Evolutionary conservation across 2,329 filamentous ascomycete genomes (phyloP), one percentile per base, ranked within the genome.

Genomic region (Mycosphaerella arachidis): DNA sequence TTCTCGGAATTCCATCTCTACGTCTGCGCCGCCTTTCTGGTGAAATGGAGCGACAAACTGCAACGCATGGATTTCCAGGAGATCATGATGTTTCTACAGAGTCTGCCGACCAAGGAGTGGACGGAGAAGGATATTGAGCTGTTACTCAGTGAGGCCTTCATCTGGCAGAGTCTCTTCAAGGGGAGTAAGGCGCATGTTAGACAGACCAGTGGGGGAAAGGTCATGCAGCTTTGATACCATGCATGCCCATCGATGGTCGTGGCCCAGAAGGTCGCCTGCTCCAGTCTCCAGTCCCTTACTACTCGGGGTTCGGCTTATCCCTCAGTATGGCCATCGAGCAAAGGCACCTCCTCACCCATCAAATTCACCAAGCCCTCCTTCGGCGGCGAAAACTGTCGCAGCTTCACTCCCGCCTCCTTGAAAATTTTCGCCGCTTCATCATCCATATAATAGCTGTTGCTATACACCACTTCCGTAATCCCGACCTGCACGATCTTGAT

Each of bases 51-150:
- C 6, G 89, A 94, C 67, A 91, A 95, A 73, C 82, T 99, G 50
- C 84, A 93, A 62, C 94, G 92, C 75, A 97, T 97, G 93, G 94
- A 99, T 74, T 97, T 97, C 67, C 85, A 97, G 78, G 93, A 97
- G 75, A 88, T 96, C 61, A 97, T 99, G 92, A 99, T 99, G 93
- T 99, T 99, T 73, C 79, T 99, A 57, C 94, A 99, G 77, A 90
- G 91, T 48, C 79, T 99, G 59, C 94, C 95, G 3, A 99, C 95
- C 6, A 88, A 89, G 68, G 84, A 88, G 57, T 99, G 94, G 94
- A 97, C 91, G 1, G 94, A 97, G 73, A 97, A 97, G 78, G 94
- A 99, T 72, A 96, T 99, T 69, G 94, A 97, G 75, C 82, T 99
- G 60, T 80, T 99, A 57, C 81, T 99, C 48, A 97, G 92, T 72